Evolutionary conservation across 176 grass and related monocot genomes (phyloP), one percentile per base, ranked within the genome.

Genomic region (Aechmea fasciata): DNA sequence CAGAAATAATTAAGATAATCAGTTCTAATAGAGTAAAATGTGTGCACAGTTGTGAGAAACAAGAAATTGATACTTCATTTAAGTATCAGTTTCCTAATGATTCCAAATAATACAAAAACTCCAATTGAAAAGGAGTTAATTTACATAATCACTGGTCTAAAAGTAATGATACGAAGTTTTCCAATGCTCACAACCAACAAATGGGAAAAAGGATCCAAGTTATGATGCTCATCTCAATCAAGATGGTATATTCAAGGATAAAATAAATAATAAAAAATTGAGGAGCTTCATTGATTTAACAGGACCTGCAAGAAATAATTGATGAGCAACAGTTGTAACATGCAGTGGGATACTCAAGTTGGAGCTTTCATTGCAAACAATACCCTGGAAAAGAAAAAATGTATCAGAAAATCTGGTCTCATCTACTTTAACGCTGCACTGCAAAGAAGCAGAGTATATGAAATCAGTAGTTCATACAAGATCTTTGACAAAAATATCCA

Each of bases 401-500:
- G 41, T 47, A 73, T 13, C 15, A 62, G 48, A n/a, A 51, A 15
- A 52, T 65, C 11, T 26, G 8, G 24, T 12, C 51, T 75, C 13
- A 52, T 41, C 10, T 14, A 73, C n/a, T 5, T 62, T 13, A n/a
- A 74, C 11, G 65, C 6, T 41, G 33, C 22, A 26, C 1, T n/a
- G 47, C 0, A 24, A 28, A 69, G 5, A 55, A 49, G 47, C 26
- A 13, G 23, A 24, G 14, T 17, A 15, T n/a, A 6, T 57, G 54
- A 2, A 57, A 57, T 57, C 1, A 29, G 15, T 69, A 69, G 69
- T 86, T 18, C 75, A 28, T 96, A 96, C 92, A 73, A 96, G 88
- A 84, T 96, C 92, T 83, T 96, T 96, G 67, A 96, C 92, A 73
- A 96, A 96, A 72, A 96, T 96, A 65, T 92, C 86, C 65, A 96